phyloP scores from a whole-genome alignment of 139 green algal genomes.

The Chlorella sp. region DNA sequence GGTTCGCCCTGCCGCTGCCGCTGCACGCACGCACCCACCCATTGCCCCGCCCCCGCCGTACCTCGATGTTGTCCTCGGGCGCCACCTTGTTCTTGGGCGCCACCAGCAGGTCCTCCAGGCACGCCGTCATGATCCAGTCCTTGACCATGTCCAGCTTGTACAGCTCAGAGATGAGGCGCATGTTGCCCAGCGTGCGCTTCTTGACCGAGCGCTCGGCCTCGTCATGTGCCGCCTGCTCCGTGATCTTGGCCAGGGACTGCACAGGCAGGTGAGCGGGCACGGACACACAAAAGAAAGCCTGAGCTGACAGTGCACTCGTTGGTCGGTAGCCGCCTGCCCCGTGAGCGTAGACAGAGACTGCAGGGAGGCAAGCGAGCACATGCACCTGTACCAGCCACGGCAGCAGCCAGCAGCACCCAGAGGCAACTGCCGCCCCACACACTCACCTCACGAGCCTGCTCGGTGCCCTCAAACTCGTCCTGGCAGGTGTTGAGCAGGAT shows the following conservation, averaged over 20 bases:
- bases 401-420: too few relatives aligned
- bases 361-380: too few relatives aligned
- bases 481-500: conserved; percentile 99
- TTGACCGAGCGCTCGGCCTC: conserved; percentile 61
- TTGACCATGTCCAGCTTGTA: conserved; percentile 66
- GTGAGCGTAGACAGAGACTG: too few relatives aligned
- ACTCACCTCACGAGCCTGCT: conserved; percentile 50
- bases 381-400: too few relatives aligned
- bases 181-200: conserved; percentile 88
- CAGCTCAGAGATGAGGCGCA: conserved; percentile 95
- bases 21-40: too few relatives aligned
- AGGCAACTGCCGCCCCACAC: too few relatives aligned
- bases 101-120: conserved; percentile 75
- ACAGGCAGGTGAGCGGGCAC: too few relatives aligned
- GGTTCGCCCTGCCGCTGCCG: too few relatives aligned
- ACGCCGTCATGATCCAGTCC: conserved; percentile 92
- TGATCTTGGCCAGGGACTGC: conserved; percentile 40
- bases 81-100: conserved; percentile 41
- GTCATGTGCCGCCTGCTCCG: conserved; percentile 42
- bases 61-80: conserved; percentile 88
- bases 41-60: too few relatives aligned
- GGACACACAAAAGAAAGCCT: too few relatives aligned
- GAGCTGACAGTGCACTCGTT: too few relatives aligned
- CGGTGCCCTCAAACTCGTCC: conserved; percentile 91
- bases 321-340: too few relatives aligned